A percentile compares a stretch with the other conserved stretches of the same genome.
phyloP scores from a whole-genome alignment of 83 land plant species.

The Larix sibirica region DNA sequence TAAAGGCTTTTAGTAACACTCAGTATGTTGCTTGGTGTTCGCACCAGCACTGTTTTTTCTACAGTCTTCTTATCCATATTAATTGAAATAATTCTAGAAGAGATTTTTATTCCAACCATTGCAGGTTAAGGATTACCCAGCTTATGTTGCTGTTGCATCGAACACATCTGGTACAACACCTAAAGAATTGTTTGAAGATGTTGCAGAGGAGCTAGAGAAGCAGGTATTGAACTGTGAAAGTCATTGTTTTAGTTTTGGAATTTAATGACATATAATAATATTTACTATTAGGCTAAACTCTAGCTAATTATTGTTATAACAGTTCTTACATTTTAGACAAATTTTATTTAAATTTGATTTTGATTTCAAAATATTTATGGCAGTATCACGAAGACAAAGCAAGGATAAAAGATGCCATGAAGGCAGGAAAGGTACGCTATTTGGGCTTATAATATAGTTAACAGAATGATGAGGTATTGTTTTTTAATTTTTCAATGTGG shows the following conservation, averaged over 20 bases:
- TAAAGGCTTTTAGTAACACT: neutral
- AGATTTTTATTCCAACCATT: neutral
- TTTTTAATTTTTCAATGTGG: neutral
- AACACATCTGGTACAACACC: slow-evolving; percentile 92
- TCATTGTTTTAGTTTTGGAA: neutral
- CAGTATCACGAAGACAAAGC: slow-evolving; percentile 95
- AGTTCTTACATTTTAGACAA: neutral
- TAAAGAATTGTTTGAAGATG: slow-evolving; percentile 96
- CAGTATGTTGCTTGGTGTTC: neutral
- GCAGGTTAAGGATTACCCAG: slow-evolving; percentile 79
- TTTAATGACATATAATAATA: neutral
- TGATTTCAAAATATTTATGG: slow-evolving; percentile 1
- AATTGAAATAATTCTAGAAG: neutral
- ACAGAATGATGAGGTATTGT: neutral
- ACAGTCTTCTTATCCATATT: neutral
- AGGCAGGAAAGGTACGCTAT: slow-evolving; percentile 68
- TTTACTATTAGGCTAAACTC: neutral
- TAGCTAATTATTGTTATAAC: neutral
- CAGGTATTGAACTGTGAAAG: slow-evolving; percentile 40
- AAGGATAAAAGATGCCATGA: slow-evolving; percentile 77
- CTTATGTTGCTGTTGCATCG: slow-evolving; percentile 76
- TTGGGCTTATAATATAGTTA: neutral
- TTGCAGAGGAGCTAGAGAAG: slow-evolving; percentile 78
- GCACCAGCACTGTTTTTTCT: neutral
- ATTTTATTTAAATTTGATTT: neutral